Evolutionary conservation across 768 basidiomycete genomes (phyloP).

Genomic region (Sarcodon sp.): DNA sequence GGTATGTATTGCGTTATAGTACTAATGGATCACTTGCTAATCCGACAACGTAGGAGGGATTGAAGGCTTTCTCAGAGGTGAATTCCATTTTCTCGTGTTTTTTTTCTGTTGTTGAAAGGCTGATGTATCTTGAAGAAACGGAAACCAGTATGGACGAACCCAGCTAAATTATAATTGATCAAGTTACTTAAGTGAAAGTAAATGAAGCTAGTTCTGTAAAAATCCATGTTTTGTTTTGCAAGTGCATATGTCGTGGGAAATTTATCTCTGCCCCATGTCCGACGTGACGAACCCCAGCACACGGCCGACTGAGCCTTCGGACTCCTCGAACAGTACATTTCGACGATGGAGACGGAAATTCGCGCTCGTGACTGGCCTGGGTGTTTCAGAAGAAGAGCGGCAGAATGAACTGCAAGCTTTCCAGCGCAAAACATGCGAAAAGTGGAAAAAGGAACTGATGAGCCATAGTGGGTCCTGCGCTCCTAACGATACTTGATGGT

Average conservation of each 20-base stretch:
- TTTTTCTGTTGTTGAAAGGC: neutral
- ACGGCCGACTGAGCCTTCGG: too few relatives aligned
- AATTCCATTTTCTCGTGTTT: neutral
- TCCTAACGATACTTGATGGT: constrained; percentile 2
- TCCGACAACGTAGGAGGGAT: constrained; percentile 38
- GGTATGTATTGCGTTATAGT: constrained; percentile 21
- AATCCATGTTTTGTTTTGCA: too few relatives aligned
- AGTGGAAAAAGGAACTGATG: constrained; percentile 36
- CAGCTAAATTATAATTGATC: constrained; percentile 32
- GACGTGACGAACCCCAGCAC: too few relatives aligned
- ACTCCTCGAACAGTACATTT: constrained; percentile 17
- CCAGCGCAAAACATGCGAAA: constrained; percentile 33
- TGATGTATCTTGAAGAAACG: constrained; percentile 21
- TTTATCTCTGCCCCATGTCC: too few relatives aligned
- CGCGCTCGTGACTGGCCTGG: constrained; percentile 36
- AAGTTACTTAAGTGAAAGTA: neutral
- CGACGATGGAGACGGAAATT: constrained; percentile 39
- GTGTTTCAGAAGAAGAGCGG: constrained; percentile 30
- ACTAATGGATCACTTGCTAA: neutral
- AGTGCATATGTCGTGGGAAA: too few relatives aligned
- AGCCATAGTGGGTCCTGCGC: constrained; percentile 28
- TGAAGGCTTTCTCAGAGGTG: constrained; percentile 58
- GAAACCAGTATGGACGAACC: constrained; percentile 42
- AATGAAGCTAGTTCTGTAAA: too few relatives aligned
- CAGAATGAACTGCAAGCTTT: constrained; percentile 18